Conservation (phyloP, 2,329 filamentous ascomycete genomes). For the Diaporthe vaccinii region DNA sequence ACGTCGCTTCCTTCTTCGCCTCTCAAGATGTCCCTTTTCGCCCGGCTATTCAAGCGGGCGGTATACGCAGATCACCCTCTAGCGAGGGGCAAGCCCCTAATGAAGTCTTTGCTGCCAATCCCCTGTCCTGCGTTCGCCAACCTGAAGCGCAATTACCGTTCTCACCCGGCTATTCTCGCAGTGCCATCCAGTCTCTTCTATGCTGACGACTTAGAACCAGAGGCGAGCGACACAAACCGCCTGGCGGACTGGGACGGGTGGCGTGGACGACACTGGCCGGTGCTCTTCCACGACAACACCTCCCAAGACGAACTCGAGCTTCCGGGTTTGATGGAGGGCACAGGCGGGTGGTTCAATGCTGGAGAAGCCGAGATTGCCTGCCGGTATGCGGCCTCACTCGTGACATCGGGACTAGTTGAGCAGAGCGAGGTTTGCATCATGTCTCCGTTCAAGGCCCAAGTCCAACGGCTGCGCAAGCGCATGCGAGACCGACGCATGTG, state of each 20-base stretch:
- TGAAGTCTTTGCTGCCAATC: conserved; percentile 41
- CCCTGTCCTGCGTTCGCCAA: conserved; percentile 45
- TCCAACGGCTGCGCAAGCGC: conserved; percentile 39
- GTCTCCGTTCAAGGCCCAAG: conserved; percentile 45
- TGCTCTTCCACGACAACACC: conserved; percentile 44
- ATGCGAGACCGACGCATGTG: conserved; percentile 37
- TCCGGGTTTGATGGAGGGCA: conserved; percentile 33
- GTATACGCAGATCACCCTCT: conserved; percentile 46
- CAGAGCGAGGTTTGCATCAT: conserved; percentile 45
- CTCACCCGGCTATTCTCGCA: conserved; percentile 46
- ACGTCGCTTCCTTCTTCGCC: conserved; percentile 41
- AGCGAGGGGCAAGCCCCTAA: conserved; percentile 41
- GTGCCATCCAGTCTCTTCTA: conserved; percentile 45
- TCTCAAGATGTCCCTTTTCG: conserved; percentile 43
- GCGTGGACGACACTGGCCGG: conserved; percentile 41
- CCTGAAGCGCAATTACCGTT: conserved; percentile 46
- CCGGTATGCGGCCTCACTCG: conserved; percentile 40
- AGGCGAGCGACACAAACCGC: conserved; percentile 33
- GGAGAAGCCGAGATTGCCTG: conserved; percentile 43
- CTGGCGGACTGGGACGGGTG: conserved; percentile 43
- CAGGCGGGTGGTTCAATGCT: conserved; percentile 44
- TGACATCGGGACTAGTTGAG: conserved; percentile 29
- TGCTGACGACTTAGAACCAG: conserved; percentile 43
- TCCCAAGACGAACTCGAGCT: conserved; percentile 44
- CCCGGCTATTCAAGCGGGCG: conserved; percentile 43